Conservation (phyloP, 495 filamentous ascomycete genomes). For the Xylaria telfairii region DNA sequence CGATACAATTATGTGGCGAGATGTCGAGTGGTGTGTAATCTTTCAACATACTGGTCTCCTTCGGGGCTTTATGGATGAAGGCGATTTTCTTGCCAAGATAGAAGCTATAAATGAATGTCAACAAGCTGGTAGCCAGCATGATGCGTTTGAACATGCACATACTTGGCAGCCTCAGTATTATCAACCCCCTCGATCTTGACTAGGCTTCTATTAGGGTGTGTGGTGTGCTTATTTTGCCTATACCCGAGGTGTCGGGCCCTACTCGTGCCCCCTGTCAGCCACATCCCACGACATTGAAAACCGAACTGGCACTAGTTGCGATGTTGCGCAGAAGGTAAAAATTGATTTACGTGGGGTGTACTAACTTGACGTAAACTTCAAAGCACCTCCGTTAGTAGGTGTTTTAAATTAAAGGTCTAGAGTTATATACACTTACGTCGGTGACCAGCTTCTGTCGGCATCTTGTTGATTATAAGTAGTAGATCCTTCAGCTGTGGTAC, state of each 20-base stretch:
- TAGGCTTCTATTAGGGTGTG: slow-evolving; percentile 80
- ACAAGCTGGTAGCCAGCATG: slow-evolving; percentile 4
- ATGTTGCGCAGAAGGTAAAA: not conserved
- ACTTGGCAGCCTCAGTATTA: slow-evolving; percentile 78
- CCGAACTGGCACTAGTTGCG: not conserved
- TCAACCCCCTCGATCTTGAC: slow-evolving; percentile 96
- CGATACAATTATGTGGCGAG: not conserved
- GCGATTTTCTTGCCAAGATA: slow-evolving; percentile 92
- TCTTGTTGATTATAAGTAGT: slow-evolving; percentile 56
- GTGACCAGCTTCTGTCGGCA: slow-evolving; percentile 80
- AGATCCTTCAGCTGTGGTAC: not conserved
- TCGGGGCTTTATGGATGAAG: slow-evolving; percentile 89
- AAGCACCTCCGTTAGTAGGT: slow-evolving; percentile 23
- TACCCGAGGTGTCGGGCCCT: slow-evolving; percentile 90
- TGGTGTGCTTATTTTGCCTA: slow-evolving; percentile 82
- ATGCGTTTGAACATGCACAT: slow-evolving; percentile 43
- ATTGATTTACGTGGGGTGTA: slow-evolving; percentile 43
- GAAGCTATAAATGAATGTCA: slow-evolving; percentile 59
- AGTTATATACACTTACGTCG: slow-evolving; percentile 64
- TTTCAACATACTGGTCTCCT: slow-evolving; percentile 69
- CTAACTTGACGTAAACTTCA: slow-evolving; percentile 89
- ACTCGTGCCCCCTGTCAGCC: slow-evolving; percentile 39
- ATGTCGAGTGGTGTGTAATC: not conserved
- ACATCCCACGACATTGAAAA: not conserved
- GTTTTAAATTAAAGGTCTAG: not conserved